These are phyloP conservation scores for Pisolithus orientalis DNA, from an alignment of 768 basidiomycete genomes.

Conservation along the genomic window DNA sequence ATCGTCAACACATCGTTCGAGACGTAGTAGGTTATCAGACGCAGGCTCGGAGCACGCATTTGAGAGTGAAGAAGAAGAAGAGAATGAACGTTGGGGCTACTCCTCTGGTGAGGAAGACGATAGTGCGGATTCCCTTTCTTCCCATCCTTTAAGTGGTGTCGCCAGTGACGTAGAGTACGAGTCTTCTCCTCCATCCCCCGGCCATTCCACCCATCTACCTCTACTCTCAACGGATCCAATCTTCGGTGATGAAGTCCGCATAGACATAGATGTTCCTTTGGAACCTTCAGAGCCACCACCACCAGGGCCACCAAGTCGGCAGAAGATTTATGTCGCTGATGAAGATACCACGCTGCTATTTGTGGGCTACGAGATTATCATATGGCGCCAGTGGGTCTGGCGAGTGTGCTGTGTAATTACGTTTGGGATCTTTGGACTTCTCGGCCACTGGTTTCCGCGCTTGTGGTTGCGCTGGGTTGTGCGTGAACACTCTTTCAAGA, in stretches of 20 bases:
- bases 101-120: conserved; percentile 79
- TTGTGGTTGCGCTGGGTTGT: conserved; percentile 89
- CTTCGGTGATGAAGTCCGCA: conserved; percentile 77
- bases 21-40: conserved; percentile 47
- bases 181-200: conserved; percentile 62
- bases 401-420: conserved; percentile 57
- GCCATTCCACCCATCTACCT: conserved; percentile 45
- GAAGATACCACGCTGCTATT: conserved; percentile 88
- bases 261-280: conserved; percentile 70
- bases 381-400: conserved; percentile 67
- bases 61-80: conserved; percentile 49
- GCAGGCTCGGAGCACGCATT: conserved; percentile 54
- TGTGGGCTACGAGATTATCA: conserved; percentile 71
- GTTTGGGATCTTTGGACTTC: conserved; percentile 65
- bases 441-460: conserved; percentile 92
- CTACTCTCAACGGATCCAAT: conserved; percentile 69
- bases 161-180: conserved; percentile 64
- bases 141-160: conserved; percentile 20
- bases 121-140: conserved; percentile 24
- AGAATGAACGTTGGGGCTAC: conserved; percentile 85
- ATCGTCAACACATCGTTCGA: conserved; percentile 43
- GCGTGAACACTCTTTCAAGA: conserved; percentile 74
- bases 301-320: conserved; percentile 76
- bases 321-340: conserved; percentile 79
- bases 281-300: conserved; percentile 66